Base-by-base conservation (phyloP, 2,329 filamentous ascomycete species). In the Mycosphaerella arachidis region DNA sequence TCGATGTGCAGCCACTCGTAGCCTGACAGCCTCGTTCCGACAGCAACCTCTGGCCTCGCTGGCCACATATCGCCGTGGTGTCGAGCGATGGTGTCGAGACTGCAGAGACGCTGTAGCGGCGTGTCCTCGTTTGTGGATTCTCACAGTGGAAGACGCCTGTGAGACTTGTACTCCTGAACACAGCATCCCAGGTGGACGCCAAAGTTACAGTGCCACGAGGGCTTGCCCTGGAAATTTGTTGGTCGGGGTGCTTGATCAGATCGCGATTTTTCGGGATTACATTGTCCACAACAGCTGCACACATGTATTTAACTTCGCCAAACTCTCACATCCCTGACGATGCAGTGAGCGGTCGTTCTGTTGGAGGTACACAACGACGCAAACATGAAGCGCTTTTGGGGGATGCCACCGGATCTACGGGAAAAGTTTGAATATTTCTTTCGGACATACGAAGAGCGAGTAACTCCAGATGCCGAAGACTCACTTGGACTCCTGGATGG, bases 351-450 rank as follows among this genome's bases (percentile, higher is more conserved):
- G n/a, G 37, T n/a, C 37, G 12, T 6, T 16, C 6, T 16, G 6
- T 43, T 3, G 7, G n/a, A 43, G 37, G 16, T n/a, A 16, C 12
- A 43, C 37, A 43, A 12, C 7, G 16, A 43, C 16, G n/a, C 27
- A 50, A 52, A 20, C 8, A 57, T 57, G 55, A 51, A 57, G 33
- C n/a, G 33, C 8, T 40, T 56, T 18, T 50, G 45, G 55, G 31
- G 33, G n/a, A 37, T 56, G 29, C 55, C 55, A 10, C 6, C 45
- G 24, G n/a, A 31, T 9, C 30, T 56, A 29, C 43, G 55, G 9
- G 55, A 51, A 18, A 30, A 18, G 9, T 3, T 50, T 50, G 18
- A 16, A 27, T 20, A 10, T 10, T 29, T 50, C 24, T 50, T 50
- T 27, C 18, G 12, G 9, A 3, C 8, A n/a, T 6, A 50, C 18